Conservation (phyloP, 306 rosid species). For the Ammopiptanthus mongolicus region DNA sequence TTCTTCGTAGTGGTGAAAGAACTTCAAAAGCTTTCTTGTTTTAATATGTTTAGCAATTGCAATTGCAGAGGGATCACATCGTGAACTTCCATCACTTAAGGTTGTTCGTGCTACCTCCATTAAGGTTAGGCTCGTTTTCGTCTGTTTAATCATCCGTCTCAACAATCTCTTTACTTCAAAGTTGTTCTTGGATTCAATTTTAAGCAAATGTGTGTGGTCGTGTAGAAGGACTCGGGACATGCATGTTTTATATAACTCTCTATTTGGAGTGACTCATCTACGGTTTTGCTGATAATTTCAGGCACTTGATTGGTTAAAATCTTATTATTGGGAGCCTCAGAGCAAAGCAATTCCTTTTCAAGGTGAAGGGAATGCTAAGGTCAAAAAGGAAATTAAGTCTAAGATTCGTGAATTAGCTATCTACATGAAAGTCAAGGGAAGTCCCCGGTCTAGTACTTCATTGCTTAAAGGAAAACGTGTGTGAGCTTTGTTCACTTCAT, state of each 20-base stretch:
- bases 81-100: constrained; percentile 83
- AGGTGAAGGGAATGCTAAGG: constrained; percentile 42
- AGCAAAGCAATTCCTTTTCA: constrained; percentile 78
- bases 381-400: constrained; percentile 54
- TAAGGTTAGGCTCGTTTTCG: constrained; percentile 44
- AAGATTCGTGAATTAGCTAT: constrained; percentile 57
- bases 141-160: not conserved
- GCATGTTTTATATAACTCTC: not conserved
- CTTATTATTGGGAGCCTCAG: constrained; percentile 94
- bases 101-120: constrained; percentile 61
- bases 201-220: not conserved
- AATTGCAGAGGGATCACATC: constrained; percentile 88
- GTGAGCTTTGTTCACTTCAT: constrained; percentile 30
- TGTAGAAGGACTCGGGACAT: not conserved
- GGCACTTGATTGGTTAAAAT: constrained; percentile 95
- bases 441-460: constrained; percentile 32
- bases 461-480: constrained; percentile 52
- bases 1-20: not conserved
- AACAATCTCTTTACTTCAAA: not conserved
- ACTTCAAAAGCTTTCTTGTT: not conserved
- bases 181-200: not conserved
- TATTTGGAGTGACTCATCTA: too few species aligned
- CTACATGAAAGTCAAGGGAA: constrained; percentile 43
- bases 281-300: constrained; percentile 46
- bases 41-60: not conserved